Percentiles rank a stretch among this genome's conserved stretches.
phyloP scores from a whole-genome alignment of 2,329 filamentous ascomycete species.

The Scedosporium apiospermum region DNA sequence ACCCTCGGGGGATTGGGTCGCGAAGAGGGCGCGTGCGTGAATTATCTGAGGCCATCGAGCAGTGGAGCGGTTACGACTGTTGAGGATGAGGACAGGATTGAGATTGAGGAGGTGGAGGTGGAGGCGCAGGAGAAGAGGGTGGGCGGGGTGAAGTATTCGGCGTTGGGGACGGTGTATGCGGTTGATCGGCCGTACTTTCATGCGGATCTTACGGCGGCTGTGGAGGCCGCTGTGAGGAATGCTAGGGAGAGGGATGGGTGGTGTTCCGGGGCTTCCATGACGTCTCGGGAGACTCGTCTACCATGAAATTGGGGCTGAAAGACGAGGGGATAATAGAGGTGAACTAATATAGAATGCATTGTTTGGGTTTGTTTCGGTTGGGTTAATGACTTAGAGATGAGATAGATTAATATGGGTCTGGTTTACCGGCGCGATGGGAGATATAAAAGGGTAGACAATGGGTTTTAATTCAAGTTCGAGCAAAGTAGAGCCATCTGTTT shows the following conservation, averaged over 20 bases:
- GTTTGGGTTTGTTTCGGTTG: not conserved
- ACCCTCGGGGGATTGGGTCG: constrained; percentile 12
- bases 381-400: not conserved
- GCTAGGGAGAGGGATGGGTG: constrained; percentile 10
- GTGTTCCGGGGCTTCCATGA: not conserved
- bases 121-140: constrained; percentile 8
- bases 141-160: not conserved
- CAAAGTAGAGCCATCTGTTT: too few species aligned
- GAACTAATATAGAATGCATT: not conserved
- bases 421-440: too few species aligned
- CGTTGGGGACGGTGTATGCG: constrained; percentile 30
- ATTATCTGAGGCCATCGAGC: constrained; percentile 12
- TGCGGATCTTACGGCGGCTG: constrained; percentile 38
- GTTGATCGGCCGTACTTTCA: constrained; percentile 44
- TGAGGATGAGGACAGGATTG: constrained; percentile 17
- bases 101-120: constrained; percentile 16
- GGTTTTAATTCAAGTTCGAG: too few species aligned
- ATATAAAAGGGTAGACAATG: too few species aligned
- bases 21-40: not conserved
- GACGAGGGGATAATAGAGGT: not conserved
- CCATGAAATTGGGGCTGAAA: not conserved
- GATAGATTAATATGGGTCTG: too few species aligned
- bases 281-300: not conserved
- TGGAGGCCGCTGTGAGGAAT: constrained; percentile 32
- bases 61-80: constrained; percentile 12